phyloP scores from a whole-genome alignment of 1,284 basidiomycete genomes.

The Ganoderma lucidum region DNA sequence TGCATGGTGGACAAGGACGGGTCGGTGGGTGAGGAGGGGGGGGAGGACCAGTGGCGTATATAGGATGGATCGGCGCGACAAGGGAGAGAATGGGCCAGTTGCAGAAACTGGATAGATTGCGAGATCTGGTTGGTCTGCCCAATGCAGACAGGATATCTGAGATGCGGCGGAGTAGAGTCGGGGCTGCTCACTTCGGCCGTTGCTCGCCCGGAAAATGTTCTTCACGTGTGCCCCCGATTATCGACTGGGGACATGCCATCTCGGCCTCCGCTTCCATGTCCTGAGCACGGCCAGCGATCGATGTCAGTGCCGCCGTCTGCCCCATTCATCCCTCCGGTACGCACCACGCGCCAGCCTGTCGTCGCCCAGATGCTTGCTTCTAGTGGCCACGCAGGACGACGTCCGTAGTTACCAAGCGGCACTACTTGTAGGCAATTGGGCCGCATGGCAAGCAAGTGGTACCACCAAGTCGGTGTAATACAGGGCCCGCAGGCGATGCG shows the following conservation, averaged over 20 bases:
- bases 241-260: neutral
- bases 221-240: neutral
- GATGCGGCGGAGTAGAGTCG: slow-evolving; percentile 34
- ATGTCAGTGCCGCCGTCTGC: neutral
- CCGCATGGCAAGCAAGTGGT: slow-evolving; percentile 8
- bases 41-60: neutral
- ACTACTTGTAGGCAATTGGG: slow-evolving; percentile 1
- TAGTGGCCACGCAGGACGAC: neutral
- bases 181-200: slow-evolving; percentile 24
- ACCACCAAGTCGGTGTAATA: neutral
- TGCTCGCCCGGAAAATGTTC: slow-evolving; percentile 10
- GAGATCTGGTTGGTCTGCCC: slow-evolving; percentile 21
- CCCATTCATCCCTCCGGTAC: neutral
- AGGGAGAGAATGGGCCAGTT: slow-evolving; percentile 4
- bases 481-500: neutral
- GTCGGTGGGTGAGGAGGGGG: slow-evolving; percentile 3
- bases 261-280: slow-evolving; percentile 17
- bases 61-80: slow-evolving; percentile 4
- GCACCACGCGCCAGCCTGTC: neutral
- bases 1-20: neutral
- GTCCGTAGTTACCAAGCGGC: slow-evolving; percentile 1
- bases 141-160: slow-evolving; percentile 21
- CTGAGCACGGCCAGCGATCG: neutral
- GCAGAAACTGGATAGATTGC: slow-evolving; percentile 15
- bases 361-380: neutral